A percentile compares a stretch with the other conserved stretches of the same genome.
Evolutionary conservation across 176 grass and related monocot species (phyloP).

Genomic region (Tillandsia leiboldiana): DNA sequence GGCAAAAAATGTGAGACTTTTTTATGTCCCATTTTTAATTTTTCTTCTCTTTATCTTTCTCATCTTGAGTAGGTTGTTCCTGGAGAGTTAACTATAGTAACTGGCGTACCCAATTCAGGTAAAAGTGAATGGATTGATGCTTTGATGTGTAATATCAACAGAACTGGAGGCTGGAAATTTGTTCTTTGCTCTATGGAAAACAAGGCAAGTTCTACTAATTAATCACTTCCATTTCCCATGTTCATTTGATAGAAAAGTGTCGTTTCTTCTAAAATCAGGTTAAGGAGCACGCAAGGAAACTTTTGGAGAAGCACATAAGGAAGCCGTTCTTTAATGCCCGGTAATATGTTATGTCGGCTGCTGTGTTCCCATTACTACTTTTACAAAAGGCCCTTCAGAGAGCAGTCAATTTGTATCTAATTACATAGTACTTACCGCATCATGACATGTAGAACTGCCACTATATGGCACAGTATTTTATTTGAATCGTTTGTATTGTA

Average conservation of each 20-base stretch:
- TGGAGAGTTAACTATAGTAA: slow-evolving; percentile 84
- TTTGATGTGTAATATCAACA: slow-evolving; percentile 82
- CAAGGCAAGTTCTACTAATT: slow-evolving; percentile 42
- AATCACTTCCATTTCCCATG: slow-evolving; percentile 8
- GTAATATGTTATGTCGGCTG: slow-evolving; percentile 25
- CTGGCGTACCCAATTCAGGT: slow-evolving; percentile 92
- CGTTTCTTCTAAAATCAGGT: slow-evolving; percentile 45
- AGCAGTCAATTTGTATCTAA: not conserved
- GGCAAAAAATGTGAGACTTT: not conserved
- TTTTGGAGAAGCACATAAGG: slow-evolving; percentile 74
- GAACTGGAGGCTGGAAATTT: slow-evolving; percentile 79
- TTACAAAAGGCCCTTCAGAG: not conserved
- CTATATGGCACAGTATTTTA: too few species aligned
- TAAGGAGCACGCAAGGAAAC: slow-evolving; percentile 87
- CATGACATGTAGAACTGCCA: too few species aligned
- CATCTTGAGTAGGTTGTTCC: slow-evolving; percentile 52
- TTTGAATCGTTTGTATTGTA: too few species aligned
- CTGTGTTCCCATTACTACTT: not conserved
- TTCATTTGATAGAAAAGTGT: slow-evolving; percentile 12
- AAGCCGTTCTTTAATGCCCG: slow-evolving; percentile 89
- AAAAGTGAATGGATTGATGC: slow-evolving; percentile 99
- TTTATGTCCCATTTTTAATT: not conserved
- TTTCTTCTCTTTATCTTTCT: slow-evolving; percentile 11
- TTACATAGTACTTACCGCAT: too few species aligned
- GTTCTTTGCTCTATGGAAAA: slow-evolving; percentile 97